Base-by-base conservation (phyloP, 176 grass and related monocot species). In the Luzula sylvatica region DNA sequence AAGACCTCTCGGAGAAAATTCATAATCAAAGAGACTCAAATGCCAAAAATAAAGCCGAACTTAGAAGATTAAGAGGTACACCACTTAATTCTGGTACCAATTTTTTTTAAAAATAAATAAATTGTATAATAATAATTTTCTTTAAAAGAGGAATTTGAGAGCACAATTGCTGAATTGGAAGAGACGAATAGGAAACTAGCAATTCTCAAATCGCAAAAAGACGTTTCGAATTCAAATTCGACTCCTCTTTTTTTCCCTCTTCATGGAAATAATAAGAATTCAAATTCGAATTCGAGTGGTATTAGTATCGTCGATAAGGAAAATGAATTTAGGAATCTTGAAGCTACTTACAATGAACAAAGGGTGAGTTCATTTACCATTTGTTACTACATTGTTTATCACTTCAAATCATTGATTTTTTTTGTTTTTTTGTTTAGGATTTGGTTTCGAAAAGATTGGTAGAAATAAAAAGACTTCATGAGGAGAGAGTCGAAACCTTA, bases 401-500 rank as follows among this genome's bases (percentile, higher is more conserved):
- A 38, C 50, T 15, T 53, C 19, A 40, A 46, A 11, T 28, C 69
- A 27, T 51, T 42, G 40, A 68, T 68, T 58, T 50, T 57, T 24
- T 1, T 65, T 42, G 26, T 48, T 42, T 23, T 72, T 44, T 38
- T 58, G 40, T 70, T 2, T 65, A 98, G 93, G 72, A 80, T 41
- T 50, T 92, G 48, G 72, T 61, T 61, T 87, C 75, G 21, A 78
- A 82, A 39, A 82, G 82, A 47, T 51, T 87, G 61, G 45, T 56
- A 12, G 85, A 92, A 56, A 92, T 98, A 26, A 77, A 15, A 39
- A 87, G 82, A 74, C 52, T 98, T 45, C 78, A 98, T 42, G 79
- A 87, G 73, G 78, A 98, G 56, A 86, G 78, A 83, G 82, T 80
- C 50, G 78, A 77, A 72, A 87, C 79, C 77, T 50, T 98, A 60